phyloP scores from a whole-genome alignment of 768 basidiomycete species.

The Termitomyces bulborhizus region DNA sequence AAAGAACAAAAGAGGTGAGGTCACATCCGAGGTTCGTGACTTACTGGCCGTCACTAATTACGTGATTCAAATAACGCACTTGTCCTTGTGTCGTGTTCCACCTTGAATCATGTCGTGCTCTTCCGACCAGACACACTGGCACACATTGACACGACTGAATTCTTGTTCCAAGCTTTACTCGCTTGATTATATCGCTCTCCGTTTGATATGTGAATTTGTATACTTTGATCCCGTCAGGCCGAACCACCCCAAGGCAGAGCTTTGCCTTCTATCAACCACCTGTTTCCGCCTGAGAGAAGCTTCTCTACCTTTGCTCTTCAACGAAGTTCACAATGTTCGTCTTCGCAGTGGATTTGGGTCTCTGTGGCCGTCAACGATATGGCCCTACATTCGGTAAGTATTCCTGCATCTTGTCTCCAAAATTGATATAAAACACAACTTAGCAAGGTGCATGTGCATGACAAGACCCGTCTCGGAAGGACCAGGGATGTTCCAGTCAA shows the following conservation, averaged over 20 bases:
- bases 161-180: not conserved
- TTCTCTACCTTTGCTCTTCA: not conserved
- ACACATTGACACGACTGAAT: not conserved
- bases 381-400: not conserved
- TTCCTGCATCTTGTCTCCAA: too few relatives aligned
- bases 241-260: not conserved
- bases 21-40: too few relatives aligned
- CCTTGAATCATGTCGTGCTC: too few relatives aligned
- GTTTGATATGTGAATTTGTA: not conserved
- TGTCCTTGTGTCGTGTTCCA: too few relatives aligned
- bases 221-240: not conserved
- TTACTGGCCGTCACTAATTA: too few relatives aligned
- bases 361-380: not conserved
- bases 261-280: not conserved
- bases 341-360: too few relatives aligned
- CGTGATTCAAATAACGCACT: too few relatives aligned
- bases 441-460: not conserved
- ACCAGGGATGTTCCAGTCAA: not conserved
- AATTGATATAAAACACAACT: not conserved
- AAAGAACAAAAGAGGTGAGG: too few relatives aligned
- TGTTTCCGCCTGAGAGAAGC: not conserved
- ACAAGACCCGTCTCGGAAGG: not conserved
- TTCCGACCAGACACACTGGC: too few relatives aligned
- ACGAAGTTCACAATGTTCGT: not conserved
- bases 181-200: not conserved